Percentiles rank a stretch among this genome's conserved stretches.
Conservation (phyloP, 139 green algal genomes). For the Micractinium sp. region DNA sequence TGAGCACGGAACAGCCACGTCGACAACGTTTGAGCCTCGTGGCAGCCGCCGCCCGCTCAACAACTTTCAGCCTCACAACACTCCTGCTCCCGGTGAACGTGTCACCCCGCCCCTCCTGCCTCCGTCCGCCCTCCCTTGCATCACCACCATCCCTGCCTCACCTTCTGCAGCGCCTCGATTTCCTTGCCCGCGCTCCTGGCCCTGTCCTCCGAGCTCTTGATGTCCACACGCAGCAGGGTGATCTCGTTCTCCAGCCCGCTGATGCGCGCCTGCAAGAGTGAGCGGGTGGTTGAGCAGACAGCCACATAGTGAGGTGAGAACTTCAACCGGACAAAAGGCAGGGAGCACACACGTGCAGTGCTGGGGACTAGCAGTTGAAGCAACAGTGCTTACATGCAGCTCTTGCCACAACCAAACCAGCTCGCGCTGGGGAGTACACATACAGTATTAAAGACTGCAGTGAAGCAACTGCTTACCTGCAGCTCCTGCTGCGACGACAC, state of each 20-base stretch:
- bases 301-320: background rate
- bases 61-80: too few relatives aligned
- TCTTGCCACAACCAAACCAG: too few relatives aligned
- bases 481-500: slow-evolving; percentile 10
- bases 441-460: too few relatives aligned
- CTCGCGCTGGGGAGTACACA: too few relatives aligned
- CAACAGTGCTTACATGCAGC: background rate
- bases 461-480: slow-evolving; percentile 3
- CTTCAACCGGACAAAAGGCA: background rate
- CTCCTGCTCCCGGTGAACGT: background rate
- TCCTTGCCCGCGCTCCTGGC: slow-evolving; percentile 18
- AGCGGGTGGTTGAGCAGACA: background rate
- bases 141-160: background rate
- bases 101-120: too few relatives aligned
- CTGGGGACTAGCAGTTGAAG: background rate
- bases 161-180: background rate
- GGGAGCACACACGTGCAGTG: background rate
- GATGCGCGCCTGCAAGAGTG: slow-evolving; percentile 1
- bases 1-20: background rate
- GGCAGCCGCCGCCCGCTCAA: too few relatives aligned
- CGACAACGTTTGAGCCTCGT: too few relatives aligned
- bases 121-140: too few relatives aligned
- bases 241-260: slow-evolving; percentile 55
- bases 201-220: slow-evolving; percentile 48
- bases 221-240: slow-evolving; percentile 19